A percentile compares a stretch with the other conserved stretches of the same genome.
phyloP scores from a whole-genome alignment of 1,139 yeast species.

The Pneumocystis canis region DNA sequence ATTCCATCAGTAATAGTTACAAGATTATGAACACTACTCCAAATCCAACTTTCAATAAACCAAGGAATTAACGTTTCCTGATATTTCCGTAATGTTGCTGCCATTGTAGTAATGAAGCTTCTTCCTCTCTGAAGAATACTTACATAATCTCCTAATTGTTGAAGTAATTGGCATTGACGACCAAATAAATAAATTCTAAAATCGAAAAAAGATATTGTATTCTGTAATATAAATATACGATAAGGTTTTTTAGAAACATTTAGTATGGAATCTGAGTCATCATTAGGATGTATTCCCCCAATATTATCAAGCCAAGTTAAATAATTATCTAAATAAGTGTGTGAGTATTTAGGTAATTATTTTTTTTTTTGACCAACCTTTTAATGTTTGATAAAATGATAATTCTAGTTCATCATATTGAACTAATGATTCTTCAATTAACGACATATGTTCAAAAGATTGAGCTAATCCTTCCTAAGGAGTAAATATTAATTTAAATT shows the following conservation, averaged over 20 bases:
- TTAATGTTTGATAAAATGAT: constrained; percentile 18
- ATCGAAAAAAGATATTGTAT: constrained; percentile 29
- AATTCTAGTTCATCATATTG: constrained; percentile 32
- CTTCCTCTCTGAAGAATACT: constrained; percentile 17
- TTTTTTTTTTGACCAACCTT: constrained; percentile 4
- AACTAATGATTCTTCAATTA: constrained; percentile 43
- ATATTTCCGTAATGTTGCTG: constrained; percentile 4
- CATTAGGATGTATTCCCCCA: constrained; percentile 4
- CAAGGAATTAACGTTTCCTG: background rate
- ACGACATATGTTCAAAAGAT: constrained; percentile 36
- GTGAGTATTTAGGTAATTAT: background rate
- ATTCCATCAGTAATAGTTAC: background rate
- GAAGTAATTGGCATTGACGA: constrained; percentile 28
- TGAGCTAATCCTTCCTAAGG: constrained; percentile 31
- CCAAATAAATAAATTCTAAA: constrained; percentile 30
- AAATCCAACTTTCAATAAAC: background rate
- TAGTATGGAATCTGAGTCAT: constrained; percentile 2
- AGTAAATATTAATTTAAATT: background rate
- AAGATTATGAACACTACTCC: background rate
- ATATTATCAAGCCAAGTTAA: background rate
- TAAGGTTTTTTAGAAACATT: constrained; percentile 6
- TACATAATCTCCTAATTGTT: constrained; percentile 12
- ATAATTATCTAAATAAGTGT: background rate
- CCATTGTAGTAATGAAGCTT: constrained; percentile 14
- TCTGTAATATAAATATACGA: constrained; percentile 27